phyloP scores from a whole-genome alignment of 176 grass and related monocot species.

The Ampelocalamus luodianensis region DNA sequence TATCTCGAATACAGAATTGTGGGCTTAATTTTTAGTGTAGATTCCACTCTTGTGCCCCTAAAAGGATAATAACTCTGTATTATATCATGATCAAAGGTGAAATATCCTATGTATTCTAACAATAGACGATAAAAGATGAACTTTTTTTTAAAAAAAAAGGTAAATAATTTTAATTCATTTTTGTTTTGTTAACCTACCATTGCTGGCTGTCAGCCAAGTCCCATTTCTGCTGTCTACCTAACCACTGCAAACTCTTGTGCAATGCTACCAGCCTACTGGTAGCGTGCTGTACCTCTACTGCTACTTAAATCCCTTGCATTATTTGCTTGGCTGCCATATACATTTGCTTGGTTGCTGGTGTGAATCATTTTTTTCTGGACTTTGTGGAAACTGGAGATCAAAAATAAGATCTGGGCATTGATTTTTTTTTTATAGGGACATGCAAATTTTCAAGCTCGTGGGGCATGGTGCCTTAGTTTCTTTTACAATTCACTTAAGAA shows the following conservation, averaged over 20 bases:
- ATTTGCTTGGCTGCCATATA: not conserved
- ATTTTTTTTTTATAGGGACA: not conserved
- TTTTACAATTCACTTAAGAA: not conserved
- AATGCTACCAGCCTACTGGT: not conserved
- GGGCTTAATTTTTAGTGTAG: not conserved
- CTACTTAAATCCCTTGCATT: not conserved
- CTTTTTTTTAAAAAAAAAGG: not conserved
- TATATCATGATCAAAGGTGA: not conserved
- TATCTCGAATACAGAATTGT: conserved; percentile 12
- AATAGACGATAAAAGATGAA: not conserved
- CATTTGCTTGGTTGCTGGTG: conserved; percentile 15
- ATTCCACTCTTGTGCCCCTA: conserved; percentile 25
- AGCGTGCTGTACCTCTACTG: not conserved
- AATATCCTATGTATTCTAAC: conserved; percentile 10
- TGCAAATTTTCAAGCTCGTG: not conserved
- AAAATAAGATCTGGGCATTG: not conserved
- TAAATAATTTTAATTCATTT: not conserved
- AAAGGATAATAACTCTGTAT: not conserved
- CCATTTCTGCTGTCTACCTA: not conserved
- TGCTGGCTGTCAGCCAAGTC: not conserved
- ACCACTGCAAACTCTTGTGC: not conserved
- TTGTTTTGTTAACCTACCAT: conserved; percentile 6
- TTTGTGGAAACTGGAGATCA: not conserved
- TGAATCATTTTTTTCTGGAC: not conserved
- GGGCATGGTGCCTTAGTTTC: not conserved